Evolutionary conservation across 352 stramenopile species (phyloP).

Genomic region (Pythium diclinum): DNA sequence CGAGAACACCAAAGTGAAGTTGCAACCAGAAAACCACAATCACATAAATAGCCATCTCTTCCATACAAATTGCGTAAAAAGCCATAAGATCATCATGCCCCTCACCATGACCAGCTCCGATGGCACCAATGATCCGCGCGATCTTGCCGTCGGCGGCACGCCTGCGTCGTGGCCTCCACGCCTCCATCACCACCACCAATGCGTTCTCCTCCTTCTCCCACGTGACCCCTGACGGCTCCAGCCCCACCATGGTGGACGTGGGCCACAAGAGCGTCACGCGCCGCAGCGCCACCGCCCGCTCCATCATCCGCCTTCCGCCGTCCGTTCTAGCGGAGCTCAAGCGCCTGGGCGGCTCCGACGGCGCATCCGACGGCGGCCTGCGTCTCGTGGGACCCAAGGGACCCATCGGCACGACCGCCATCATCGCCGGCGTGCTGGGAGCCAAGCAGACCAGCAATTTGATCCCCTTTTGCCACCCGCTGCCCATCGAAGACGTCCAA

Average conservation of each 20-base stretch:
- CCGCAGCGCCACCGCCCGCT: slow-evolving; percentile 77
- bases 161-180: not conserved
- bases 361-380: not conserved
- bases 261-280: slow-evolving; percentile 78
- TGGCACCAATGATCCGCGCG: not conserved
- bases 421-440: slow-evolving; percentile 91
- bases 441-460: slow-evolving; percentile 92
- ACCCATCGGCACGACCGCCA: slow-evolving; percentile 89
- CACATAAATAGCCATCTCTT: not conserved
- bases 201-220: slow-evolving; percentile 42
- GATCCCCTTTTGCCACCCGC: slow-evolving; percentile 93
- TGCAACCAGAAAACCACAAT: not conserved
- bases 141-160: not conserved
- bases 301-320: slow-evolving; percentile 84
- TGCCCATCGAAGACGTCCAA: slow-evolving; percentile 91
- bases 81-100: not conserved
- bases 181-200: not conserved
- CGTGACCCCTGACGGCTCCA: slow-evolving; percentile 38
- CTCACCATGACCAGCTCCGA: not conserved
- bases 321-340: slow-evolving; percentile 76
- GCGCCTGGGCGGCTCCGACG: slow-evolving; percentile 14
- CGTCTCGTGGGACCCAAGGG: slow-evolving; percentile 81
- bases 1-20: no score
- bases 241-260: slow-evolving; percentile 91
- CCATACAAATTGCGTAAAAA: not conserved